Evolutionary conservation across 805 yeast genomes (phyloP), one percentile per base, ranked within the genome.

Genomic region (Tetrapisispora phaffii): DNA sequence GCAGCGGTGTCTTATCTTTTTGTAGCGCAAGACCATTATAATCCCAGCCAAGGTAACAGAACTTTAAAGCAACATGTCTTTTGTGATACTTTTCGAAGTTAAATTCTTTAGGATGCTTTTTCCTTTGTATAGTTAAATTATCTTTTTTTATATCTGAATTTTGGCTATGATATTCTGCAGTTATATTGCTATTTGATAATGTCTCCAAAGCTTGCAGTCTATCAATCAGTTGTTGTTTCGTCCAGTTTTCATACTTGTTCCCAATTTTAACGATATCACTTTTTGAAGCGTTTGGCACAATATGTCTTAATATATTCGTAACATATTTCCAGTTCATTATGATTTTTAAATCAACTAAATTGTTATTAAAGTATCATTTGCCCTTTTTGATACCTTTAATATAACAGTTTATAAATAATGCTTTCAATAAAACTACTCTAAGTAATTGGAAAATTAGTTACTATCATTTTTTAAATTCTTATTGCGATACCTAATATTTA

Each of bases 11-110:
- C 3, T 75, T 76, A 24, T 80, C 88, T 48, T 73, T 74, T 63
- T 93, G 97, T 39, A 76, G 68, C 0, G 95, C 96, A 21, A 93
- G 69, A 0, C 98, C 98, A 58, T 82, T 87, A 63, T 93, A 93
- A 57, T 83, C 76, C 97, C 97, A 90, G 1, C 98, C 98, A 41
- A 85, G 58, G 61, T 93, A 93, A 0, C 96, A 83, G 66, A 93
- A 93, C 49, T 76, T 70, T 26, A 93, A 57, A 0, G 95, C 97
- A 13, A 93, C 74, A 48, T 76, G 77, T 45, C 98, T 69, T 1
- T 78, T 77, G 10, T 69, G 51, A 55, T 76, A 76, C 49, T 77
- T 80, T 15, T 77, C 66, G 52, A 83, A 84, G 54, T 85, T 90
- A 59, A 88, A 78, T 20, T 62, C 33, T 60, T 68, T 76, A 61